These are phyloP conservation scores for Arxiozyma telluris DNA, from an alignment of 1,139 yeast genomes.

Conservation along the genomic window DNA sequence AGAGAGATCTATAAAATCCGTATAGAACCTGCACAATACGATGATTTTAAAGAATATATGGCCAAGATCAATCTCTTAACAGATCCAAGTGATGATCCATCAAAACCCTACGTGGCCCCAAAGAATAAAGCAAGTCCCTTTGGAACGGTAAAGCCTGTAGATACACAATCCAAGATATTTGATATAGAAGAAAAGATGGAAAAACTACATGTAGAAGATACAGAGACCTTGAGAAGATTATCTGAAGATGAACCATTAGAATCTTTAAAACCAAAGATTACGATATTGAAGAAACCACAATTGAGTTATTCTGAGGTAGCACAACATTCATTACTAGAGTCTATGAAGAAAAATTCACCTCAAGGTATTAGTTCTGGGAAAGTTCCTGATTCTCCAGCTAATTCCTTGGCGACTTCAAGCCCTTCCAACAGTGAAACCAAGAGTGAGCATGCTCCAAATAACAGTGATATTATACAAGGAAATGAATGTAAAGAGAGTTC, in stretches of 20 bases:
- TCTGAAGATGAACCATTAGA: constrained; percentile 13
- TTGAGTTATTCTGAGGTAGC: constrained; percentile 24
- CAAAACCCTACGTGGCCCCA: constrained; percentile 19
- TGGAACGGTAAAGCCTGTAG: constrained; percentile 49
- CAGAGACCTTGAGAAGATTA: constrained; percentile 45
- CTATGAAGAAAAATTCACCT: background rate
- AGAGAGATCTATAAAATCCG: constrained; percentile 23
- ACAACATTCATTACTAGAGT: constrained; percentile 5
- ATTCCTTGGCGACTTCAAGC: background rate
- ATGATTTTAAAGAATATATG: constrained; percentile 27
- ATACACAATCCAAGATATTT: constrained; percentile 38
- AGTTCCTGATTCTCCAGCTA: background rate
- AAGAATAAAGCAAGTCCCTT: constrained; percentile 43
- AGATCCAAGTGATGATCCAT: constrained; percentile 23
- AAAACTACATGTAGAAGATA: constrained; percentile 40
- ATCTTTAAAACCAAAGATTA: constrained; percentile 6
- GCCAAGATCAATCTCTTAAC: constrained; percentile 18
- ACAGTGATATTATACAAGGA: background rate
- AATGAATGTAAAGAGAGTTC: background rate
- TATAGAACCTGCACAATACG: constrained; percentile 23
- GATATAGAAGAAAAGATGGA: constrained; percentile 43
- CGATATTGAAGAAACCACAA: constrained; percentile 9
- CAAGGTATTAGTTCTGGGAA: background rate
- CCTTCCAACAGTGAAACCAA: background rate
- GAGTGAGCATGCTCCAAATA: background rate